Percentiles rank a stretch among this genome's conserved stretches.
Evolutionary conservation across 306 rosid species (phyloP).

Genomic region (Cucumis cinereus): DNA sequence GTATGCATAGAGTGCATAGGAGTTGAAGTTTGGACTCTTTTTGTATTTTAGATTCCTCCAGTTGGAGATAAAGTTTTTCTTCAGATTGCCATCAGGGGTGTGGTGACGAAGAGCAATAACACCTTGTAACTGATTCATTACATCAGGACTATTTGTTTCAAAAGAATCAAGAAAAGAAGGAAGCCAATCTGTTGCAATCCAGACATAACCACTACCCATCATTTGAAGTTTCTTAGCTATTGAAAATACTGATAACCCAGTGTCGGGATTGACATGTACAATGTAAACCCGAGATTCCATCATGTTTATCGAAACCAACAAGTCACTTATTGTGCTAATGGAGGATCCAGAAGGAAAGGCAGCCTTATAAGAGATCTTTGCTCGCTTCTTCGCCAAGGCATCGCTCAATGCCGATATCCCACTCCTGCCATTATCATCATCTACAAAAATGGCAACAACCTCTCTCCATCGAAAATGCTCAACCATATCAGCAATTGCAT

Average conservation of each 20-base stretch:
- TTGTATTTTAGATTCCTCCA: slow-evolving; percentile 27
- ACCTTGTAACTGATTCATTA: slow-evolving; percentile 52
- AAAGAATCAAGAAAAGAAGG: slow-evolving; percentile 57
- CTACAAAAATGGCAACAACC: slow-evolving; percentile 69
- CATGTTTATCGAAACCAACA: slow-evolving; percentile 49
- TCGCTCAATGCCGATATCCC: slow-evolving; percentile 65
- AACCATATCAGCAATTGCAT: slow-evolving; percentile 67
- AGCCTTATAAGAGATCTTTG: slow-evolving; percentile 66
- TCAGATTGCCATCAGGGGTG: slow-evolving; percentile 43
- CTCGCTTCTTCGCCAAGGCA: slow-evolving; percentile 55
- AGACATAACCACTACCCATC: slow-evolving; percentile 53
- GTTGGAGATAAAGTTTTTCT: slow-evolving; percentile 30
- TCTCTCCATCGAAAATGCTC: slow-evolving; percentile 59
- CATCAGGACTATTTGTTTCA: slow-evolving; percentile 22
- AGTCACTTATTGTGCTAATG: slow-evolving; percentile 20
- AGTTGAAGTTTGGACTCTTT: slow-evolving; percentile 37
- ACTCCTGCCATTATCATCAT: slow-evolving; percentile 73
- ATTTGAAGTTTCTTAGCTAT: slow-evolving; percentile 48
- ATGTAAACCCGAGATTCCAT: slow-evolving; percentile 91
- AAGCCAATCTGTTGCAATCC: slow-evolving; percentile 95
- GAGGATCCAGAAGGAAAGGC: slow-evolving; percentile 45
- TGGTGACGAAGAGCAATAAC: slow-evolving; percentile 76
- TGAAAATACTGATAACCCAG: slow-evolving; percentile 48
- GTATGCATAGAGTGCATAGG: slow-evolving; percentile 79
- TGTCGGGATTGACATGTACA: slow-evolving; percentile 84